Percentiles rank a stretch among this genome's conserved stretches.
phyloP scores from a whole-genome alignment of 164 flowering plant species.

The Malania oleifera region DNA sequence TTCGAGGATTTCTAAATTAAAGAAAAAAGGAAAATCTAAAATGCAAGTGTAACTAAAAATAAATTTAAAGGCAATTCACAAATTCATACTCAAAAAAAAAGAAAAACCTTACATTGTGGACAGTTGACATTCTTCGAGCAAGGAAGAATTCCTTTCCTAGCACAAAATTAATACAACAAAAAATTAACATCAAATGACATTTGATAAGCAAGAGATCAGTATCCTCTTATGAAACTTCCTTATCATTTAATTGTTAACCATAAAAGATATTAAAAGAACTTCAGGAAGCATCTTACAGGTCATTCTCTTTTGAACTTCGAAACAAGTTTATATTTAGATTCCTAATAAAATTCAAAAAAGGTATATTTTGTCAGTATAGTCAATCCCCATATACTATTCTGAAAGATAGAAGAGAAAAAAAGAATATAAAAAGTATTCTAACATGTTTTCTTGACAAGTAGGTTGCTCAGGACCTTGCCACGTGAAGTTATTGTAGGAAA shows the following conservation, averaged over 20 bases:
- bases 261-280: no score
- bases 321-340: slow-evolving; percentile 57
- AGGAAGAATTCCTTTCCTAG: slow-evolving; percentile 33
- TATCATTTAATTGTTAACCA: no score
- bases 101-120: slow-evolving; percentile 43
- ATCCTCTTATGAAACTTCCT: background rate
- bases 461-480: slow-evolving; percentile 38
- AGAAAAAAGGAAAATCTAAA: background rate
- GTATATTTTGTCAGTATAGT: background rate
- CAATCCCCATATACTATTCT: background rate
- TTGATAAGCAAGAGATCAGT: background rate
- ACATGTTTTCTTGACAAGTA: slow-evolving; percentile 43
- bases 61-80: background rate
- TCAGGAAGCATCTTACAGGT: slow-evolving; percentile 38
- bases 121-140: slow-evolving; percentile 46
- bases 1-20: background rate
- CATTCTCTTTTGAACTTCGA: slow-evolving; percentile 31
- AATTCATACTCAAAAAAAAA: background rate
- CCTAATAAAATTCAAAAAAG: slow-evolving; percentile 17
- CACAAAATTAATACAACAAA: slow-evolving; percentile 9
- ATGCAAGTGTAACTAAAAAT: background rate
- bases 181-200: slow-evolving; percentile 1
- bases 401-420: background rate
- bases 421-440: slow-evolving; percentile 11
- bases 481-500: slow-evolving; percentile 74